Base-by-base conservation (phyloP, 352 stramenopile genomes). In the Globisporangium spinosum region DNA sequence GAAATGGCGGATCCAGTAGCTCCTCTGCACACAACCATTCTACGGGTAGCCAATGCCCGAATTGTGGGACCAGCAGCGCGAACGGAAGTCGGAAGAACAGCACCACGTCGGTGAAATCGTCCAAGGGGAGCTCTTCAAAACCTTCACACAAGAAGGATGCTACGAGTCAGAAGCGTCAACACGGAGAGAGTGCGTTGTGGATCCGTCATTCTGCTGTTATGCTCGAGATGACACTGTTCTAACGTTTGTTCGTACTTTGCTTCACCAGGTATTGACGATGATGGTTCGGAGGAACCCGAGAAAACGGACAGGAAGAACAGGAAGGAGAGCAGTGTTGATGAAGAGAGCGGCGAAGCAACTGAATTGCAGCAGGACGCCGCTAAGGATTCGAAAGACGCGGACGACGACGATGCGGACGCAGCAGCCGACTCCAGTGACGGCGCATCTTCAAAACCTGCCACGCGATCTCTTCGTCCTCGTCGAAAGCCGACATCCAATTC, bases 391-490 rank as follows among this genome's bases (percentile, higher is more conserved):
- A 59, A 64, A 13, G 71, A 82, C 53, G 76, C 70, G 3, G 72
- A 72, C 25, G 64, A 76, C 17, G 80, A 83, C 29, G 83, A 89
- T 22, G 75, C 65, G 29, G 75, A 82, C 43, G 82, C 76, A 32
- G 73, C 49, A 9, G 74, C 64, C 25, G 82, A 90, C 22, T 89
- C 79, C 9, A 89, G 74, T 17, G 83, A 89, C 58, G 70, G 66
- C n/a, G 56, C 75, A 29, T 63, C 65, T 8, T 62, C 70, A 25
- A 74, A 75, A 25, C 75, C 74, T 20, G 56, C 75, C 3, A 77
- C 74, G 63, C 83, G 83, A 29, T 89, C 79, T 32, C 77, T 91
- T 58, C 83, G 83, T 57, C 83, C 83, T 8, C 77, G 83, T 58
- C 77, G 83, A 53, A 79, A 77, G 66, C 76, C 76, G 63, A 61